Conservation (phyloP, 768 basidiomycete genomes). For the Asterophora parasitica region DNA sequence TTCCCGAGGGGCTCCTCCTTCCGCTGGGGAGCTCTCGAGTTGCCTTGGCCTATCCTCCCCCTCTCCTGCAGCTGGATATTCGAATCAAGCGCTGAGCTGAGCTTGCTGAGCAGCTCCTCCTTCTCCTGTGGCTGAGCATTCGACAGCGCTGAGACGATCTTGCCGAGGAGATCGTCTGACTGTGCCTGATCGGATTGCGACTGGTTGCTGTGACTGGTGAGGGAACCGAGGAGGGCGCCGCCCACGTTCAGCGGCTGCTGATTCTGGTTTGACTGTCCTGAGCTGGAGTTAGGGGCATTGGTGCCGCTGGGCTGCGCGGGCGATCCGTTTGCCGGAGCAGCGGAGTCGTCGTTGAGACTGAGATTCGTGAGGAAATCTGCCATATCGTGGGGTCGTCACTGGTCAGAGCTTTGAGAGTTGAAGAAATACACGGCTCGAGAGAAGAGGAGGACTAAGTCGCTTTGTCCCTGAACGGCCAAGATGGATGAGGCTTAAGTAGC, state of each 20-base stretch:
- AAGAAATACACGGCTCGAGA: too few species aligned
- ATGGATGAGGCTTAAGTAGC: too few species aligned
- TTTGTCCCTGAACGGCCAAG: too few species aligned
- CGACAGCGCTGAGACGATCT: slow-evolving; percentile 6
- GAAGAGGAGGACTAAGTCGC: too few species aligned
- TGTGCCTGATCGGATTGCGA: background rate
- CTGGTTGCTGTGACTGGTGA: slow-evolving; percentile 1
- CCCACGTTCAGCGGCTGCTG: slow-evolving; percentile 3
- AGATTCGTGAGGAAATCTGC: slow-evolving; percentile 18
- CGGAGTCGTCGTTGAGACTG: slow-evolving; percentile 1
- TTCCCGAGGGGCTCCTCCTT: background rate
- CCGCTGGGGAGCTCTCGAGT: too few species aligned
- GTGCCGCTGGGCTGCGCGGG: background rate
- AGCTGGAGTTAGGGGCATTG: too few species aligned
- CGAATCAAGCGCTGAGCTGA: too few species aligned
- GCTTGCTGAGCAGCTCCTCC: background rate
- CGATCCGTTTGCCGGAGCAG: background rate
- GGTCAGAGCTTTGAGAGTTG: too few species aligned
- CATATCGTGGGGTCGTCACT: slow-evolving; percentile 2
- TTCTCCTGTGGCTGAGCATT: too few species aligned
- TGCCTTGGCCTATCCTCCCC: too few species aligned
- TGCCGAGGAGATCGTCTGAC: slow-evolving; percentile 5
- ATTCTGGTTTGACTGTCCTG: background rate
- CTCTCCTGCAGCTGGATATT: too few species aligned
- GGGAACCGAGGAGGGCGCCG: background rate